These are phyloP conservation scores for Colletotrichum tropicicola DNA, from an alignment of 2,329 filamentous ascomycete genomes.

Conservation along the genomic window DNA sequence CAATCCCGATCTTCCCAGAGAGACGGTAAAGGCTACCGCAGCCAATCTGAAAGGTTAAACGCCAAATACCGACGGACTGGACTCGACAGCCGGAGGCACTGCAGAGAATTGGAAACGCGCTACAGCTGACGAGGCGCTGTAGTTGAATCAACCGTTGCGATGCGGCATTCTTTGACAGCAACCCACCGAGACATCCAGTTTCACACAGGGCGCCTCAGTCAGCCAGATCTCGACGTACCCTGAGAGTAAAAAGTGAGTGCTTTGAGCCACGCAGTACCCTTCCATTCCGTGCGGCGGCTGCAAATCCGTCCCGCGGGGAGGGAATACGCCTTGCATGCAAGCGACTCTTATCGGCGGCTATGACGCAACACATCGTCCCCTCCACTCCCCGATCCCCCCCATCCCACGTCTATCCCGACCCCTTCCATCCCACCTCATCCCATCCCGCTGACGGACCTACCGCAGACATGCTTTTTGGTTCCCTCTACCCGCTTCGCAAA, in stretches of 20 bases:
- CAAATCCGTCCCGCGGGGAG: slow-evolving; percentile 14
- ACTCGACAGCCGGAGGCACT: neutral
- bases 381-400: slow-evolving; percentile 2
- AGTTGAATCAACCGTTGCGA: slow-evolving; percentile 14
- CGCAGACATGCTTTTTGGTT: no score
- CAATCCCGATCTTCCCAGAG: neutral
- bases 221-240: neutral
- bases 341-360: slow-evolving; percentile 29
- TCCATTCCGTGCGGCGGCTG: neutral
- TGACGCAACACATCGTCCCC: slow-evolving; percentile 22
- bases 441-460: neutral
- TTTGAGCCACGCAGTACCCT: neutral
- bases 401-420: slow-evolving; percentile 13
- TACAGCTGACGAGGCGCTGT: slow-evolving; percentile 7
- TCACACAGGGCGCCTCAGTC: slow-evolving; percentile 10
- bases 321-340: slow-evolving; percentile 17
- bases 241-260: no score
- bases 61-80: neutral
- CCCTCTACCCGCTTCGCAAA: neutral
- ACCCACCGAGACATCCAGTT: neutral
- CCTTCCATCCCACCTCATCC: slow-evolving; percentile 9
- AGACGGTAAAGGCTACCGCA: neutral
- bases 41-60: neutral
- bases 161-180: slow-evolving; percentile 3
- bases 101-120: neutral